Base-by-base conservation (phyloP, 345 rosid genomes). In the Hibiscus trionum region DNA sequence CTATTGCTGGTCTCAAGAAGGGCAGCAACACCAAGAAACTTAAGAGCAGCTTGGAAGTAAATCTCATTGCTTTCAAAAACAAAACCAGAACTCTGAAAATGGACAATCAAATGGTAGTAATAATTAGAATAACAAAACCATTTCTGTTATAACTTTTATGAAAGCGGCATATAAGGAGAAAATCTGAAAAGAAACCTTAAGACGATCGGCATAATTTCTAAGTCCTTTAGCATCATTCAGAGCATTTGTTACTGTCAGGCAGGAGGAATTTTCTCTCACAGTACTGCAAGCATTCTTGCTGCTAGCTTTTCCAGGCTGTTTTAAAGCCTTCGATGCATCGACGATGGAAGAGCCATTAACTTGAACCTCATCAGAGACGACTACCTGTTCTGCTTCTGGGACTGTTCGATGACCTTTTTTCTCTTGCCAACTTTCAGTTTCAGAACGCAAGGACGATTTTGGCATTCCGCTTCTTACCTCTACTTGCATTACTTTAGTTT, bases 11-110 rank as follows among this genome's bases (percentile, higher is more conserved):
- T 81, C 83, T 91, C 97, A 72, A 86, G 77, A 70, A 86, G 82
- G 15, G 86, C 89, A 73, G 91, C 91, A 66, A 87, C 90, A 26
- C 73, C 82, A 76, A 93, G 90, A 85, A 85, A 91, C 88, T 84
- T 85, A 37, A 89, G 81, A 49, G 95, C 92, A 75, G 93, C 89
- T 77, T 89, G 81, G 77, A 93, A 93, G 82, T 77, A 79, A 63
- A 66, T 75, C 82, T 87, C 90, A 5, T 79, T 88, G 72, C 91
- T 84, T 82, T 93, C 95, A 74, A 79, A 82, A 76, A 57, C 69
- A 78, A 86, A 85, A 47, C 83, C 89, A 68, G 80, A 78, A 46
- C 42, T 80, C 96, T 90, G 76, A 55, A 63, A 78, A 75, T 73
- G 29, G 60, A 69, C 57, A 76, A 71, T n/a, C 26, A 72, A 82